Base-by-base conservation (phyloP, 768 basidiomycete species). In the Calocera viscosa region DNA sequence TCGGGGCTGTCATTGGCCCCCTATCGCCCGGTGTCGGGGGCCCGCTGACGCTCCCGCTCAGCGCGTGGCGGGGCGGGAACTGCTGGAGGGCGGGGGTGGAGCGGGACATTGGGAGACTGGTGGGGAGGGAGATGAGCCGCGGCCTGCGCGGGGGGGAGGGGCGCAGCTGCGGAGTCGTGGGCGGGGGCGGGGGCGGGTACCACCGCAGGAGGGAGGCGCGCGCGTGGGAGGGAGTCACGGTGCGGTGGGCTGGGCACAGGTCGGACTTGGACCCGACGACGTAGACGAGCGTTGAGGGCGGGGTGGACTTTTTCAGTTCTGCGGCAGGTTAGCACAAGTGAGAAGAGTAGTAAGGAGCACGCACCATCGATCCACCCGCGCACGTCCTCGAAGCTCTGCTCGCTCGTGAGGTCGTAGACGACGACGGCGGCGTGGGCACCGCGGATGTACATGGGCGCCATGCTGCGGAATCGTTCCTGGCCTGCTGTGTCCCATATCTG, bases 361-460 rank as follows among this genome's bases (percentile, higher is more conserved):
- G 68, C 72, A 86, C 92, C 92, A 80, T 91, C 88, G 19, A 80
- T 82, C 94, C 94, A 97, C 70, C 90, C 89, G 71, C 87, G 84
- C 72, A 96, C 84, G 75, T 94, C 94, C 69, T 91, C 86, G 79
- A 97, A 93, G 30, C 89, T 89, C 67, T 87, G 81, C 68, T 83
- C 83, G 78, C 91, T 91, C 73, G 94, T 94, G 72, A 95, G 91
- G 81, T 97, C 94, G 79, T 97, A 97, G 75, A 95, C 82, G 71
- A 96, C 82, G 69, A 97, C 83, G 39, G 94, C 94, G 70, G 93
- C 94, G 75, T 94, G 90, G 73, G 94, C 91, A 75, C 92, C 92
- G 78, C 92, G 86, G 82, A 94, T 94, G 80, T 94, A 95, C 88
- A 95, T 93, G 71, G 91, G 91, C 72, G 93, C 93, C 91, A 91